Conservation (phyloP, 192 early-diverging fungal genomes). For the Coemansia asiatica region DNA sequence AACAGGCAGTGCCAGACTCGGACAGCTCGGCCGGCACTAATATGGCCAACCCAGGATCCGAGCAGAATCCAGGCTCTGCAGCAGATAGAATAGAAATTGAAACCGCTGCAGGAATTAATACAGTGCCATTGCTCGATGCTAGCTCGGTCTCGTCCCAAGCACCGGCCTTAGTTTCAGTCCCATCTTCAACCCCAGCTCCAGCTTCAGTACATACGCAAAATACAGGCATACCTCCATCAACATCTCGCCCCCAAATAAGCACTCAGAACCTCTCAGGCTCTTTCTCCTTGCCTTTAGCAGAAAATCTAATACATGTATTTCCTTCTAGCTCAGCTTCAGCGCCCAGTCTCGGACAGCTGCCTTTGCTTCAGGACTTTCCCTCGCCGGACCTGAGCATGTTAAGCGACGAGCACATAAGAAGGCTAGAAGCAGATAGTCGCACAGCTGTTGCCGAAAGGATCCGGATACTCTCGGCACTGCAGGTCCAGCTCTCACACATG, state of each 20-base stretch:
- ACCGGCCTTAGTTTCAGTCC: no score
- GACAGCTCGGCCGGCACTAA: neutral
- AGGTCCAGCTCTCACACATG: constrained; percentile 61
- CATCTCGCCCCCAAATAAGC: neutral
- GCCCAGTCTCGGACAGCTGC: constrained; percentile 19
- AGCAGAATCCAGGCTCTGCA: no score
- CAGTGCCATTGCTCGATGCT: no score
- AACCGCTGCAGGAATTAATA: neutral
- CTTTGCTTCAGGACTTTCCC: constrained; percentile 39
- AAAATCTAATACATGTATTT: constrained; percentile 35
- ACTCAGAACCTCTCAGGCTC: neutral
- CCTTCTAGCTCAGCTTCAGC: neutral
- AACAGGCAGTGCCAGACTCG: neutral
- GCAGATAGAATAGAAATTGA: neutral
- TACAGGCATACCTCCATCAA: neutral
- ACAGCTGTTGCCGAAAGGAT: constrained; percentile 66
- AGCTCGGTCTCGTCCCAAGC: no score
- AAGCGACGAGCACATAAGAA: constrained; percentile 60
- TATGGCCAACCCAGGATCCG: neutral
- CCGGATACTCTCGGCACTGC: constrained; percentile 62
- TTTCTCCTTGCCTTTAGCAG: neutral
- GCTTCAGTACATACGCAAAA: neutral
- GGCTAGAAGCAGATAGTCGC: constrained; percentile 59
- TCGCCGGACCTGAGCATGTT: constrained; percentile 52
- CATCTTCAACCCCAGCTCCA: no score